Conservation (phyloP, 75 land plant genomes). For the Selaginella moellendorffii region DNA sequence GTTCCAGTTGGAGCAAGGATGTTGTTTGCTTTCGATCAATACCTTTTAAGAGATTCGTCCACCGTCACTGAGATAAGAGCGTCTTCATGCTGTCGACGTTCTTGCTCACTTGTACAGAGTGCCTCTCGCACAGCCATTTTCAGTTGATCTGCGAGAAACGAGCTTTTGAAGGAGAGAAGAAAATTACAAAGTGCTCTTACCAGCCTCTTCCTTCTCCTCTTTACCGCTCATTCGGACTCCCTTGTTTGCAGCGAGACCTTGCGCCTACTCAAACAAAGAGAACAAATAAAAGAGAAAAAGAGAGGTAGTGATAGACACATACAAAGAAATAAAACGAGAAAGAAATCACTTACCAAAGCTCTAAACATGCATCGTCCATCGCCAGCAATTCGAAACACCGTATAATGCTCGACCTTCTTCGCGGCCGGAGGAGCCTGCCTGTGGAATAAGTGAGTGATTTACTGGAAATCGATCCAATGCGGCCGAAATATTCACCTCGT, state of each 20-base stretch:
- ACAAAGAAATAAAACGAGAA: background rate
- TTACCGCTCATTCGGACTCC: background rate
- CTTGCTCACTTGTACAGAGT: background rate
- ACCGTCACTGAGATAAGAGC: conserved; percentile 26
- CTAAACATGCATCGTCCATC: conserved; percentile 94
- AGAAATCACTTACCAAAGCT: conserved; percentile 45
- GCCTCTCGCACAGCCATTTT: background rate
- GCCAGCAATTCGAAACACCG: conserved; percentile 57
- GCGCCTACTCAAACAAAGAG: background rate
- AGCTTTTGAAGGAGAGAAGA: too few species aligned
- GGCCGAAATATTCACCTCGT: background rate
- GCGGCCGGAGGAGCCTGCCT: conserved; percentile 45
- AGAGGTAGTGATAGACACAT: background rate
- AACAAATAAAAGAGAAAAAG: background rate
- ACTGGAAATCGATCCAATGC: background rate
- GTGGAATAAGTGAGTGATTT: too few species aligned
- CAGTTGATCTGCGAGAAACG: conserved; percentile 11
- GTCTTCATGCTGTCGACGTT: conserved; percentile 4
- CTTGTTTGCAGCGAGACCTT: conserved; percentile 2
- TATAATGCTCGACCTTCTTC: conserved; percentile 59
- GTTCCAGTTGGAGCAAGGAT: background rate
- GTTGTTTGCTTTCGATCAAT: background rate
- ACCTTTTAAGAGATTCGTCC: conserved; percentile 72
- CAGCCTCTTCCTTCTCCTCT: conserved; percentile 2
- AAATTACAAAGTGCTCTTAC: background rate